These are phyloP conservation scores for Venturia asperata DNA, from an alignment of 2,329 filamentous ascomycete species.

Conservation along the genomic window DNA sequence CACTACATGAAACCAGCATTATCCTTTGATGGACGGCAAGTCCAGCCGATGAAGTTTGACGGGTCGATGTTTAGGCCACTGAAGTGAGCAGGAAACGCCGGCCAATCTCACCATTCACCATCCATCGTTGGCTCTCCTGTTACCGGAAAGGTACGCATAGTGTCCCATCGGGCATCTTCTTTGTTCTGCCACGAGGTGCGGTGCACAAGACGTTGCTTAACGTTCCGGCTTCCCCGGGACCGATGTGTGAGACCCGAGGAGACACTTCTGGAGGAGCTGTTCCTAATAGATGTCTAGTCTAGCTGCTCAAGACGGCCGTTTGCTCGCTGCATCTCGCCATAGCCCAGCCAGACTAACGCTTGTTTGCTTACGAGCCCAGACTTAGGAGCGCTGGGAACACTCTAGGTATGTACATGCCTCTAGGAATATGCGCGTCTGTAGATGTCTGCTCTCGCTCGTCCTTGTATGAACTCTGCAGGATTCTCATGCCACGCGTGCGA, in stretches of 20 bases:
- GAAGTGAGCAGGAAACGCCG: too few relatives aligned
- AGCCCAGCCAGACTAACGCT: background rate
- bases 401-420: background rate
- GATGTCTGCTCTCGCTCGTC: background rate
- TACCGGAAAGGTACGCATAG: background rate
- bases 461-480: background rate
- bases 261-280: background rate
- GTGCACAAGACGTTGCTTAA: background rate
- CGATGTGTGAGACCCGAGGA: background rate
- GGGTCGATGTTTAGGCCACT: background rate
- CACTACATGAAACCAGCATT: background rate
- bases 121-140: background rate
- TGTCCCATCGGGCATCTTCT: background rate
- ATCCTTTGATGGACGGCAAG: background rate
- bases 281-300: background rate
- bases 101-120: too few relatives aligned
- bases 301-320: background rate
- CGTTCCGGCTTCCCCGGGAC: background rate
- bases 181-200: slow-evolving; percentile 3
- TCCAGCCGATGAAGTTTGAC: background rate
- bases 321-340: background rate
- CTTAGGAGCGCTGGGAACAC: background rate
- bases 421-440: background rate
- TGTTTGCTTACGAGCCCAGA: background rate
- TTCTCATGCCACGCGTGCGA: background rate